Evolutionary conservation across 352 stramenopile genomes (phyloP), one percentile per base, ranked within the genome.

Genomic region (Globisporangium heterothallicum): DNA sequence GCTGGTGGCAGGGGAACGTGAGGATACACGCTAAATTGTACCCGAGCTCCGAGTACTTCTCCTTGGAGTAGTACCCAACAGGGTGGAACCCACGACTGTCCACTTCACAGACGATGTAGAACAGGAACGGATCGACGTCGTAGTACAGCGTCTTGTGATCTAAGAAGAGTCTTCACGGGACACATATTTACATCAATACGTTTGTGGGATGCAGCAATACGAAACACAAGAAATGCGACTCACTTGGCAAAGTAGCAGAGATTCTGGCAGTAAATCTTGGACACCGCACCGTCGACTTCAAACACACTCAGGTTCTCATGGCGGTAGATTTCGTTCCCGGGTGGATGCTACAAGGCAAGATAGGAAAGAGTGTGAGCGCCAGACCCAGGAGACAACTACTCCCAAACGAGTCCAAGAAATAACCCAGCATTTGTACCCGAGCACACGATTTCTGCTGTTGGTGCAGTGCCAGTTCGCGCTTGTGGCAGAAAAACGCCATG

Each of bases 131-230:
- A 60, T 99, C 96, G 4, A 99, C 97, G 59, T 99, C 97, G 76
- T 99, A 99, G 74, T 99, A 99, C 14, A 99, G 77, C 34, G 97
- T 99, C 74, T 99, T 99, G 82, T 99, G 97, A 76, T 99, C 97
- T 35, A 99, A 70, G 63, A 99, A 99, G 19, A 99, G 75, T 34
- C 76, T 86, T 24, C 19, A 50, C 18, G 12, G n/a, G 47, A 22
- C 10, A 45, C 14, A 24, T 10, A 38, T 16, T 10, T 16, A 25
- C 9, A 18, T 12, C 46, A 25, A 45, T 13, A 5, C 46, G 13
- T 32, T 19, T 30, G 16, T 19, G 30, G n/a, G 6, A 46, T 18
- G 19, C 14, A 34, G 10, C 41, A 40, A 46, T n/a, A 46, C 6
- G n/a, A 21, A 5, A 53, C 3, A 24, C 36, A 21, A 57, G 12